phyloP scores from a whole-genome alignment of 1,284 basidiomycete species.

The Sporisorium graminicola region DNA sequence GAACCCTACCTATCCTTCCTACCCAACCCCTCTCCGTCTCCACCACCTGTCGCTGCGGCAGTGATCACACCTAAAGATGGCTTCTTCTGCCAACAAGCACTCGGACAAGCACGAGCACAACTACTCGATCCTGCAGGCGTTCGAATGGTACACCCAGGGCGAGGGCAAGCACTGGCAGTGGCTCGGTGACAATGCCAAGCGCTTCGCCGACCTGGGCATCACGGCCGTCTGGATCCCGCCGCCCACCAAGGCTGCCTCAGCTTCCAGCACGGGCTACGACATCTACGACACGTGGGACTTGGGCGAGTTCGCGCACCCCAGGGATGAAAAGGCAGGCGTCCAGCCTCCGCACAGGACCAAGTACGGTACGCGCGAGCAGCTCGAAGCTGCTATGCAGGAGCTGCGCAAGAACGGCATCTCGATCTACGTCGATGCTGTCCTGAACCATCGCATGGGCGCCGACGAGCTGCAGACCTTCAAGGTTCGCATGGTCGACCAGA shows the following conservation, averaged over 20 bases:
- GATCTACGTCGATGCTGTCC: conserved; percentile 72
- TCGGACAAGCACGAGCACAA: conserved; percentile 53
- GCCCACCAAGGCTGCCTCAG: conserved; percentile 70
- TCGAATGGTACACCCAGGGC: conserved; percentile 72
- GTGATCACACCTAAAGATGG: conserved; percentile 32
- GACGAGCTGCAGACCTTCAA: conserved; percentile 81
- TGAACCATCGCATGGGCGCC: conserved; percentile 77
- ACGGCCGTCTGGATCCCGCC: conserved; percentile 79
- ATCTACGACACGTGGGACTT: conserved; percentile 72
- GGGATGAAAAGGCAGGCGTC: conserved; percentile 76
- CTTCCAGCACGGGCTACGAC: conserved; percentile 72
- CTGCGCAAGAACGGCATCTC: conserved; percentile 70
- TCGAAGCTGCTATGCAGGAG: conserved; percentile 77
- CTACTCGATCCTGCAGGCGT: conserved; percentile 59
- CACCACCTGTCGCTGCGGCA: neutral
- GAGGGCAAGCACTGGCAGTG: conserved; percentile 81
- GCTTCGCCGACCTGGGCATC: conserved; percentile 81
- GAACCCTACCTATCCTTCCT: neutral
- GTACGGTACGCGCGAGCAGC: conserved; percentile 89
- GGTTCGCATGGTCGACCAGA: conserved; percentile 47
- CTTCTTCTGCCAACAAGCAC: conserved; percentile 56
- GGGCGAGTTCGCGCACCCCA: conserved; percentile 82
- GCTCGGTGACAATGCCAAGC: conserved; percentile 79
- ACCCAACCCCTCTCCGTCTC: neutral
- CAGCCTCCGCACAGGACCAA: conserved; percentile 76